Base-by-base conservation (phyloP, 768 basidiomycete species). In the Ramaria rubella region DNA sequence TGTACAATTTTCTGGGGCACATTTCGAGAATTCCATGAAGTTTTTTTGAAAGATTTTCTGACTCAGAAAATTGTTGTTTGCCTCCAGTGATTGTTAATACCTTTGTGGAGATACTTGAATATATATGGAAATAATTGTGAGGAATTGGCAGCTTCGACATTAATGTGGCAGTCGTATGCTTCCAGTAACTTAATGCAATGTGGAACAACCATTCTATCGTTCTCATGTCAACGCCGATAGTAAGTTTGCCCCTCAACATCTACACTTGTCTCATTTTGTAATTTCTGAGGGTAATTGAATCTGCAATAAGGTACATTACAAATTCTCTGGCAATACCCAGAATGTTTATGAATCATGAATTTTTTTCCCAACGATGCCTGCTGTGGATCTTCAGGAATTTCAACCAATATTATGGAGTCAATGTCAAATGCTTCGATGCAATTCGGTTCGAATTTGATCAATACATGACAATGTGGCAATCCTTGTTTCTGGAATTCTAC, bases 401-500 rank as follows among this genome's bases (percentile, higher is more conserved):
- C 67, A 2, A 72, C 72, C 19, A 67, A 69, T 8, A 75, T 60
- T 5, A 72, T 57, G 14, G 26, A 3, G 48, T 75, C 71, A 53
- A 75, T 71, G 29, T 68, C 65, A 2, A 40, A 43, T 5, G 68
- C 59, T 4, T 40, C 44, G 2, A 61, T 43, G 51, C 67, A 71
- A 11, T 66, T 59, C 11, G 24, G 21, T 1, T 38, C 29, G 49
- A 59, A 72, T 51, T 70, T 72, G 57, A 74, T 44, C 19, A 78
- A 59, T 43, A 75, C 72, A 56, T 77, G 75, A 0, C 68, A 67
- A 60, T 77, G 75, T 1, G 74, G 75, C 0, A 76, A 59, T 0
- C 75, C 73, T 0, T 69, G 65, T 52, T 76, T 76, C 44, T 76
- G n/a, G n/a, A n/a, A n/a, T n/a, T n/a, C n/a, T n/a, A n/a, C n/a